These are phyloP conservation scores for Triadica sebifera DNA, from an alignment of 345 rosid species.

Conservation along the genomic window DNA sequence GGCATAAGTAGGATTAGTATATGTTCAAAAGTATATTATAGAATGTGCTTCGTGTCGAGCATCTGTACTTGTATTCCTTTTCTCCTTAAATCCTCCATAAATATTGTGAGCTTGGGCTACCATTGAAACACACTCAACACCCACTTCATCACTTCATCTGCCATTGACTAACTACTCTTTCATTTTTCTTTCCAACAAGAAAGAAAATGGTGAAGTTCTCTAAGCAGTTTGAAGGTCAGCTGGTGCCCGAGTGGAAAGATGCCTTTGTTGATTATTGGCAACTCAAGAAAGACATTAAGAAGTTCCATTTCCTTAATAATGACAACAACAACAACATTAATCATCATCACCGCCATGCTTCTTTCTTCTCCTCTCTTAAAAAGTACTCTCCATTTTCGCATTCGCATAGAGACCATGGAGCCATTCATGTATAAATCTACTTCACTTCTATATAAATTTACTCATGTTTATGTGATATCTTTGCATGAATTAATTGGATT, in stretches of 20 bases:
- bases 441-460: not conserved
- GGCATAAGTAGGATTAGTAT: constrained; percentile 39
- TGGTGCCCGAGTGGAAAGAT: constrained; percentile 97
- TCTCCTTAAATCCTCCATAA: constrained; percentile 38
- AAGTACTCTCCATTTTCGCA: constrained; percentile 45
- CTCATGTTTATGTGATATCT: no score
- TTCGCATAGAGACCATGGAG: constrained; percentile 47
- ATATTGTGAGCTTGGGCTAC: constrained; percentile 38
- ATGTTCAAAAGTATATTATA: not conserved
- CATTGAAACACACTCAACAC: constrained; percentile 37
- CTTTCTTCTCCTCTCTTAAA: constrained; percentile 45
- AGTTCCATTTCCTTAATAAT: constrained; percentile 39
- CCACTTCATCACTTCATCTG: not conserved
- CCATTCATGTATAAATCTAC: constrained; percentile 57
- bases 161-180: not conserved
- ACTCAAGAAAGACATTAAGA: constrained; percentile 83
- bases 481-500: not conserved
- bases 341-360: no score
- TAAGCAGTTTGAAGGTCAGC: constrained; percentile 86
- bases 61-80: constrained; percentile 13
- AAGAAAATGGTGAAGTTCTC: constrained; percentile 78
- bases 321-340: constrained; percentile 6
- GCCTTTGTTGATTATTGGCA: constrained; percentile 93
- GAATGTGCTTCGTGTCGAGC: constrained; percentile 26
- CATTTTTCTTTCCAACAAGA: not conserved